These are phyloP conservation scores for Moesziomyces globuligerus DNA, from an alignment of 1,284 basidiomycete genomes.

Conservation along the genomic window DNA sequence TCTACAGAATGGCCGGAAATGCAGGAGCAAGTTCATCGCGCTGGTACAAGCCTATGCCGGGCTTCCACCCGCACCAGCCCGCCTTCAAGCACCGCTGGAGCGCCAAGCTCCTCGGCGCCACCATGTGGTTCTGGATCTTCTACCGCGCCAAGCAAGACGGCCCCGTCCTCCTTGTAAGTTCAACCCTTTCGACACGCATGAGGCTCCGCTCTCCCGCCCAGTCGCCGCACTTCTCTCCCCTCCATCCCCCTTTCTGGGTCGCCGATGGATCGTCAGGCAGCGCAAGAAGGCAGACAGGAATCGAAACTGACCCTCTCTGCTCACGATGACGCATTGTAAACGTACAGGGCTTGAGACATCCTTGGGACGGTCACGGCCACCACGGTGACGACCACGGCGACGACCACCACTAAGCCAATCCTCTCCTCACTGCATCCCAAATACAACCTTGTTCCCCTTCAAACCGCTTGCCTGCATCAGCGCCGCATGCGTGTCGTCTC, in stretches of 20 bases:
- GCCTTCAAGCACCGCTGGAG: constrained; percentile 59
- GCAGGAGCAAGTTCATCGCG: constrained; percentile 26
- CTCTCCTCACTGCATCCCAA: not conserved
- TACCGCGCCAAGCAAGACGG: constrained; percentile 66
- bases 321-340: not conserved
- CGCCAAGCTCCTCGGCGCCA: constrained; percentile 63
- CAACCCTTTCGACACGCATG: too few relatives aligned
- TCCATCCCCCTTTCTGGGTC: too few relatives aligned
- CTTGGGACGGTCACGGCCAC: constrained; percentile 61
- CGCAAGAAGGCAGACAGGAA: too few relatives aligned
- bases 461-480: too few relatives aligned
- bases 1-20: constrained; percentile 31
- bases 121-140: constrained; percentile 67
- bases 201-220: not conserved
- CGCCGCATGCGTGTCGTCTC: too few relatives aligned
- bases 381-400: constrained; percentile 54
- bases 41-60: constrained; percentile 60
- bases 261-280: too few relatives aligned
- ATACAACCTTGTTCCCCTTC: not conserved
- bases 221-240: too few relatives aligned
- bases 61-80: constrained; percentile 64
- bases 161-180: constrained; percentile 64
- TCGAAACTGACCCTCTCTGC: not conserved
- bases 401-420: constrained; percentile 28
- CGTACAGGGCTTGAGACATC: constrained; percentile 59